These are phyloP conservation scores for Pleurotus ostreatus DNA, from an alignment of 768 basidiomycete genomes.

Conservation along the genomic window DNA sequence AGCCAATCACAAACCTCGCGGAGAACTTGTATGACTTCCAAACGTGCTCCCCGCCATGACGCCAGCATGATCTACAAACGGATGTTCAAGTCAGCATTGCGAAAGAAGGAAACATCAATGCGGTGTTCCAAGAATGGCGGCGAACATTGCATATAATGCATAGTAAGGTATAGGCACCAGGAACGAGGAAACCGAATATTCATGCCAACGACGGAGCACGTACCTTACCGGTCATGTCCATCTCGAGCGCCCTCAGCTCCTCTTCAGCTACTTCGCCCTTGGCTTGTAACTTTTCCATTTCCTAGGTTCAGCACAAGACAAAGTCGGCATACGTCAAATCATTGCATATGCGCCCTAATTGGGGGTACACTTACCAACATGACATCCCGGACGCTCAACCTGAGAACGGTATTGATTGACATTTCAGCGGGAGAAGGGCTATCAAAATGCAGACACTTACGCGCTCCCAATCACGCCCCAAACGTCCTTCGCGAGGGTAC, in stretches of 20 bases:
- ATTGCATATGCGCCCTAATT: neutral
- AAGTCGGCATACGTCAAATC: neutral
- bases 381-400: slow-evolving; percentile 70
- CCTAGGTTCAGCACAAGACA: slow-evolving; percentile 34
- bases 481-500: slow-evolving; percentile 88
- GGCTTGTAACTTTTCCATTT: slow-evolving; percentile 87
- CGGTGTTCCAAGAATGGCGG: neutral
- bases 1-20: slow-evolving; percentile 44
- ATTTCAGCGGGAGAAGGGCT: too few species aligned
- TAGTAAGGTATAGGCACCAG: neutral
- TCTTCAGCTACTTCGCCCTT: slow-evolving; percentile 90
- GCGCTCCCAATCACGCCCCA: slow-evolving; percentile 97
- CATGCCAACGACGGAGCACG: slow-evolving; percentile 3
- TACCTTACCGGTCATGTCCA: slow-evolving; percentile 91
- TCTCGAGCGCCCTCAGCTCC: slow-evolving; percentile 79
- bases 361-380: slow-evolving; percentile 46
- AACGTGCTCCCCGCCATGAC: slow-evolving; percentile 94
- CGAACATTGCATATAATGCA: neutral
- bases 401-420: slow-evolving; percentile 15
- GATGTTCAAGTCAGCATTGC: neutral
- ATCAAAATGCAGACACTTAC: slow-evolving; percentile 37
- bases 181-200: neutral
- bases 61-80: slow-evolving; percentile 78
- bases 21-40: slow-evolving; percentile 90
- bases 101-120: neutral